Evolutionary conservation across 208 protist genomes (phyloP), one percentile per base, ranked within the genome.

Genomic region (Leishmania amazonensis): DNA sequence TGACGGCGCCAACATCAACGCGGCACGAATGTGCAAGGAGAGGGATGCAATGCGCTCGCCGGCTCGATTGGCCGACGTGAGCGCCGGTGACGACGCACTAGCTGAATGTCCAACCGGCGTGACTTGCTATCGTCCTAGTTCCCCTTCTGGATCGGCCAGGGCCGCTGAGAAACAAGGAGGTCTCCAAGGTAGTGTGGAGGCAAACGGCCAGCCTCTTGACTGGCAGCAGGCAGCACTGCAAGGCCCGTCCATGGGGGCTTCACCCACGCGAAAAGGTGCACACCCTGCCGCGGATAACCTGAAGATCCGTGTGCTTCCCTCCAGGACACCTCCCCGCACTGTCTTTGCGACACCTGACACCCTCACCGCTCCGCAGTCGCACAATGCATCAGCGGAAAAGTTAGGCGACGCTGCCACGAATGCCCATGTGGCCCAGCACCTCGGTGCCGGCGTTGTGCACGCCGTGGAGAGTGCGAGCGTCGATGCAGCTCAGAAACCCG

Each of bases 11-110:
- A 71, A 79, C 76, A 71, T 47, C 45, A 58, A 58, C n/a, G 81
- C 79, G 1, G 76, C 81, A n/a, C 76, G 70, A 31, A 42, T 60
- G 74, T 45, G 24, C 53, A 21, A 49, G 40, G 74, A 67, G 24
- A 54, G 72, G 28, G 17, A 60, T 17, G 2, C 42, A 45, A 17
- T n/a, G 38, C 2, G 9, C 7, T 40, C 24, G 7, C 38, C 54
- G n/a, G 38, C 60, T 57, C 38, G 9, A 31, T 45, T 62, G 17
- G 0, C 51, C 17, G 73, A 15, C 6, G 11, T 45, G 47, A 51
- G 21, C 21, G 31, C 38, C 38, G 38, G 40, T n/a, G 60, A n/a
- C 13, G n/a, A 5, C 31, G 60, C 60, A 31, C 60, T n/a, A 38
- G n/a, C n/a, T 38, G 60, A 38, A 3, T 19, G 11, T 7, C 60